These are phyloP conservation scores for Globisporangium irregulare DNA, from an alignment of 352 stramenopile species.

Conservation along the genomic window DNA sequence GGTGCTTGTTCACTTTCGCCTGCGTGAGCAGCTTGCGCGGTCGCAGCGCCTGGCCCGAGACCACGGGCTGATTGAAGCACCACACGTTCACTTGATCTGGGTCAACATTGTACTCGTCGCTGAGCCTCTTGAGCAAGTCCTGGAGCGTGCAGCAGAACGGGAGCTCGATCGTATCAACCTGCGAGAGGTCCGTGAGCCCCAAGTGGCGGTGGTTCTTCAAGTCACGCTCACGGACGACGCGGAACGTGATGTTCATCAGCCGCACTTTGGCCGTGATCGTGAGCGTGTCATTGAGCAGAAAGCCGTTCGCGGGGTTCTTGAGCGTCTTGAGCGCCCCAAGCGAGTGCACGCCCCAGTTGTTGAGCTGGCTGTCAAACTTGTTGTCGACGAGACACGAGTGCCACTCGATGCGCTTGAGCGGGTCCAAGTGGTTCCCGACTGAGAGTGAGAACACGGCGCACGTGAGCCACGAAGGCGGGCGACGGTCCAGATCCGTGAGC, in stretches of 20 bases:
- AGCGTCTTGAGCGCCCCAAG: constrained; percentile 56
- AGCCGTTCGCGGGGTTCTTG: constrained; percentile 51
- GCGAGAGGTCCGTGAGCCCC: constrained; percentile 52
- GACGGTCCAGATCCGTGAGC: constrained; percentile 61
- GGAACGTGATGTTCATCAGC: constrained; percentile 79
- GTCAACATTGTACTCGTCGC: constrained; percentile 29
- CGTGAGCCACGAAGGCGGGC: constrained; percentile 63
- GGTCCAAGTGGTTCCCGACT: constrained; percentile 48
- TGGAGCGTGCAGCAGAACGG: constrained; percentile 67
- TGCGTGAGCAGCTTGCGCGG: constrained; percentile 66
- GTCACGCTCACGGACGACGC: constrained; percentile 58
- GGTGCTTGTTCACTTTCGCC: constrained; percentile 31
- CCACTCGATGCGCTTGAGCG: constrained; percentile 59
- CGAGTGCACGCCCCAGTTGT: constrained; percentile 83
- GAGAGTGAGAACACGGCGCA: constrained; percentile 75
- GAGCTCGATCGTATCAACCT: constrained; percentile 45
- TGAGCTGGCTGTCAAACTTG: constrained; percentile 71
- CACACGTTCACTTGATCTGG: constrained; percentile 38
- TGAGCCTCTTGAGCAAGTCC: constrained; percentile 46
- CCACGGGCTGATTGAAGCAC: constrained; percentile 78
- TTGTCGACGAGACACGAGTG: constrained; percentile 82
- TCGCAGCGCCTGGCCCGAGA: constrained; percentile 68
- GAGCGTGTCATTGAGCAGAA: constrained; percentile 45
- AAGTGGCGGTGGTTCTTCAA: constrained; percentile 47
- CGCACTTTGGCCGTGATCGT: constrained; percentile 63